Evolutionary conservation across 148 eudicot species (phyloP), one percentile per base, ranked within the genome.

Genomic region (Limonium bicolor): DNA sequence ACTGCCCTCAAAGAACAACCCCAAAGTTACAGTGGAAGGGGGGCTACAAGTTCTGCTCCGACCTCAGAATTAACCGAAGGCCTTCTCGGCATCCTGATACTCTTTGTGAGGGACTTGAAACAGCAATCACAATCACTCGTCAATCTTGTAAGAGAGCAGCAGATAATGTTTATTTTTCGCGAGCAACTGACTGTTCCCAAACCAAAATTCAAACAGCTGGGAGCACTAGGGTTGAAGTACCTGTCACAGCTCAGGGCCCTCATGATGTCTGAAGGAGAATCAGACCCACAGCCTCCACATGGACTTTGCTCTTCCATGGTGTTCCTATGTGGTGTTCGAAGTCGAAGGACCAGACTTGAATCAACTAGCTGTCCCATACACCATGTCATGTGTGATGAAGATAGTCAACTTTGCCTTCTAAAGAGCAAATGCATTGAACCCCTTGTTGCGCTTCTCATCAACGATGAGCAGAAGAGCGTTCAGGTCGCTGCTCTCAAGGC

Each of bases 31-130:
- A 66, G 17, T 36, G 62, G 66, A 36, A 27, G 46, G 4, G 51
- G 74, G 53, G 52, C 46, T 16, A 39, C 59, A 3, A 50, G 61
- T 41, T 52, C 69, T 13, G n/a, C n/a, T n/a, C n/a, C n/a, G n/a
- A 32, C 62, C 6, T 47, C 74, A 36, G 53, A 15, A 57, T 50
- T 74, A 72, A 46, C 55, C 21, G 86, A 78, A 62, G 86, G 86
- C 44, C 74, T 78, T 46, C 74, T 78, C 4, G 86, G 86, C 35
- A 58, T 78, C 33, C 36, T 74, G 36, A 66, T 78, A 17, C 86
- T 70, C 69, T 73, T 67, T 51, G 65, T 71, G n/a, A 60, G 49
- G 50, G 61, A 49, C 36, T 26, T 50, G 24, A 70, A 74, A 37
- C 33, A 59, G 10, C 74, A 56, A 54, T 58, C 27, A 41, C 47